A percentile compares a stretch with the other conserved stretches of the same genome.
Conservation (phyloP, 2,329 filamentous ascomycete species). For the Xylariales sp. region DNA sequence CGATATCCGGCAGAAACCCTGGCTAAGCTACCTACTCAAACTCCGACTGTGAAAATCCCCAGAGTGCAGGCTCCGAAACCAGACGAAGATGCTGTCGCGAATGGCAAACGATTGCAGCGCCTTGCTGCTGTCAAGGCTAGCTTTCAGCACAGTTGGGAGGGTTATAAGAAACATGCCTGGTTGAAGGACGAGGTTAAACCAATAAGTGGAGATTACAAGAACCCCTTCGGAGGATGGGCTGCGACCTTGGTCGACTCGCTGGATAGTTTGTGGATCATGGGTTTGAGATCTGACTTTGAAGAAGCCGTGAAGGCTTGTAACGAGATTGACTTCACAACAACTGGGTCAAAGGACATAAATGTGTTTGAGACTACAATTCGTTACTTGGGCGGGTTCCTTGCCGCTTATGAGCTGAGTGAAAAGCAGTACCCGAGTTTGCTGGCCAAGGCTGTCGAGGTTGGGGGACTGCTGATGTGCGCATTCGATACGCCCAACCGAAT, state of each 20-base stretch:
- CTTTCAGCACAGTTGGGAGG: conserved; percentile 52
- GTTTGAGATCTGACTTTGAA: conserved; percentile 59
- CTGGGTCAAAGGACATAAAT: conserved; percentile 48
- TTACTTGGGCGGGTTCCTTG: conserved; percentile 64
- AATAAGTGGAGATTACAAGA: conserved; percentile 21
- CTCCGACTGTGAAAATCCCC: conserved; percentile 47
- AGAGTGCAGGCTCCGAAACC: conserved; percentile 53
- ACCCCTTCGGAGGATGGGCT: conserved; percentile 28
- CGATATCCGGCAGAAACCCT: conserved; percentile 29
- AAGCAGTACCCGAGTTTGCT: conserved; percentile 49
- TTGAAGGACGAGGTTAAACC: conserved; percentile 46
- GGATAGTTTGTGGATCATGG: conserved; percentile 72
- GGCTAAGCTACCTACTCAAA: conserved; percentile 31
- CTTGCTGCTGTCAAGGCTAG: conserved; percentile 42
- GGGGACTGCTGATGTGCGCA: conserved; percentile 58
- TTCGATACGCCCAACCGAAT: conserved; percentile 67
- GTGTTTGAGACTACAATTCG: conserved; percentile 69
- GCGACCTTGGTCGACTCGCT: conserved; percentile 64
- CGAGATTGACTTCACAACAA: conserved; percentile 56
- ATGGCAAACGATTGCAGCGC: conserved; percentile 32
- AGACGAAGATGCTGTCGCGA: conserved; percentile 33
- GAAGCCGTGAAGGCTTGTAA: conserved; percentile 55
- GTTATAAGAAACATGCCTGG: conserved; percentile 61
- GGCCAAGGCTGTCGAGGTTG: conserved; percentile 58
- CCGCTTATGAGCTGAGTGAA: conserved; percentile 64